phyloP scores from a whole-genome alignment of 164 flowering plant species.

The Umbellularia californica region DNA sequence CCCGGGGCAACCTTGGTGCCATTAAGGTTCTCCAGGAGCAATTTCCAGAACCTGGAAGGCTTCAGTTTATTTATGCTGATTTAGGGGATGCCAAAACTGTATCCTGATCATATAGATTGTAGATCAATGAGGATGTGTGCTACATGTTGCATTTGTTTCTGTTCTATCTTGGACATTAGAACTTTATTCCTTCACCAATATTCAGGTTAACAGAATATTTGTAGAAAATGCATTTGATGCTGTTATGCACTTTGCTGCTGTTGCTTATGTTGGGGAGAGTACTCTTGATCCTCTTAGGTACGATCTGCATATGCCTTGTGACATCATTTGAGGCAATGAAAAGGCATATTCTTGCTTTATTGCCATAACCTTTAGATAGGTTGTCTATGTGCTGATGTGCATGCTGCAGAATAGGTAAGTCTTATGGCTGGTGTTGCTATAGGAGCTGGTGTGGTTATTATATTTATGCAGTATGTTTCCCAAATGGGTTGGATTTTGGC shows the following conservation, averaged over 20 bases:
- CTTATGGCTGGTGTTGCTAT: not conserved
- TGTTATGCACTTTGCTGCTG: constrained; percentile 98
- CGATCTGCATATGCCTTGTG: constrained; percentile 5
- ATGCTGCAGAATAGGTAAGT: not conserved
- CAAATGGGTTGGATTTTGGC: not conserved
- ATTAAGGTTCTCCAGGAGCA: constrained; percentile 64
- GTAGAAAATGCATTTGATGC: constrained; percentile 95
- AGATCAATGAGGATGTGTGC: not conserved
- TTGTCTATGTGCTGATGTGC: not conserved
- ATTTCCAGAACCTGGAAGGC: constrained; percentile 87
- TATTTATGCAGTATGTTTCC: too few species aligned
- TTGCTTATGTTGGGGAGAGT: constrained; percentile 98
- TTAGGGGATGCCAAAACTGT: constrained; percentile 90
- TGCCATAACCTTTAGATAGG: not conserved
- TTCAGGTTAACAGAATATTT: constrained; percentile 79
- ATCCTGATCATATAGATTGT: constrained; percentile 32
- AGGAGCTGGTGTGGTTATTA: not conserved
- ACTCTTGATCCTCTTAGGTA: constrained; percentile 93
- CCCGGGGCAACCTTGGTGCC: constrained; percentile 90
- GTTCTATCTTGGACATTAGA: not conserved
- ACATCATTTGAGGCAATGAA: not conserved
- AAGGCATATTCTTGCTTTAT: not conserved
- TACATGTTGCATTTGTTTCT: not conserved
- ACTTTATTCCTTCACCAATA: constrained; percentile 30
- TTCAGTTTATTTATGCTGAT: constrained; percentile 94